These are phyloP conservation scores for Fusarium lyarnte DNA, from an alignment of 2,329 filamentous ascomycete species.

Conservation along the genomic window DNA sequence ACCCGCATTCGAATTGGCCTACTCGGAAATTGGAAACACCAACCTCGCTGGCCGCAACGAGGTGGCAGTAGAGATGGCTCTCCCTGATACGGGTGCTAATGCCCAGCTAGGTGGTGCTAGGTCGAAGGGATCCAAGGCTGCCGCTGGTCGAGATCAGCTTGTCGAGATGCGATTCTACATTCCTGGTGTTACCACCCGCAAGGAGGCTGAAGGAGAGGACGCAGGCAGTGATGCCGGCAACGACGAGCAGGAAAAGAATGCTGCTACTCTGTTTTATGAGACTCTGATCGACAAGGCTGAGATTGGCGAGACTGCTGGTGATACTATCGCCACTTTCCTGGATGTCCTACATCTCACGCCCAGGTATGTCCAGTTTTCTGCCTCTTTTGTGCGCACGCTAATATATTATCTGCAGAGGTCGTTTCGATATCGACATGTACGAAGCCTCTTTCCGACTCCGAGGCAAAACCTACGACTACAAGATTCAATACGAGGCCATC, in stretches of 20 bases:
- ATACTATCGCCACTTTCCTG: conserved; percentile 96
- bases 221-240: conserved; percentile 66
- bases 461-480: conserved; percentile 99
- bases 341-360: conserved; percentile 97
- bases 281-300: conserved; percentile 98
- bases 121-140: conserved; percentile 86
- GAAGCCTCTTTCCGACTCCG: conserved; percentile 95
- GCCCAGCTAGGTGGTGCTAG: conserved; percentile 77
- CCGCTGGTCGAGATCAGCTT: conserved; percentile 88
- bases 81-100: conserved; percentile 79
- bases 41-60: conserved; percentile 98
- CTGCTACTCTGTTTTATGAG: conserved; percentile 97
- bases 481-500: conserved; percentile 97
- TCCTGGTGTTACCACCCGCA: conserved; percentile 85
- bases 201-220: conserved; percentile 74
- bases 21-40: conserved; percentile 97
- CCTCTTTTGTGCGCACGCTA: neutral
- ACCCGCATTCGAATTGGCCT: conserved; percentile 95
- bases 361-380: conserved; percentile 61
- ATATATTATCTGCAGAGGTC: conserved; percentile 71
- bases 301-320: conserved; percentile 98
- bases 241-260: conserved; percentile 82
- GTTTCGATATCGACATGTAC: conserved; percentile 99
- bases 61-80: conserved; percentile 92
- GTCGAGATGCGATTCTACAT: conserved; percentile 99